Base-by-base conservation (phyloP, 164 flowering plant genomes). In the Platanus orientalis region DNA sequence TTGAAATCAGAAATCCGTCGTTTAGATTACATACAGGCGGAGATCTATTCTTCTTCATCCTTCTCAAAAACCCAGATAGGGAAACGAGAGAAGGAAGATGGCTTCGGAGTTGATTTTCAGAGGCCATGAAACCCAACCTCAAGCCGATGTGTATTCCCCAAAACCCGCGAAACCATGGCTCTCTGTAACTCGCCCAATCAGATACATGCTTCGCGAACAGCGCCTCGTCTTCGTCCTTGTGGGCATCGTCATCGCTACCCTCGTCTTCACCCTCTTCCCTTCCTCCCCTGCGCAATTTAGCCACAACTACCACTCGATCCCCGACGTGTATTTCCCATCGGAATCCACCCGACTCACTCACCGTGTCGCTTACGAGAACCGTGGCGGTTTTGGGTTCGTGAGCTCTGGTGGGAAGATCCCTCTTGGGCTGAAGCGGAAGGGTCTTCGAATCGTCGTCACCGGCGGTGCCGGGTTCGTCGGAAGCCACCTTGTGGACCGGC, bases 381-480 rank as follows among this genome's bases (percentile, higher is more conserved):
- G 71, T 12, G 32, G 30, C 16, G 74, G 73, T 54, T 53, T 70
- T 40, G 64, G 61, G 64, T 21, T 55, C 12, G 63, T 73, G 58
- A 66, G 59, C 36, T 62, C 80, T 3, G 82, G 76, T 9, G 93
- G 89, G 39, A 88, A 85, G 74, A 40, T 91, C 1, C 97, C 97
- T 7, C 69, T 91, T 66, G 96, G 96, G 32, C 55, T 91, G 78
- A 87, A 84, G 63, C 50, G 88, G 54, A 85, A 84, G 75, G 90
- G 91, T 20, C 60, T 82, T 51, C 58, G 97, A 68, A 82, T 91
- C 65, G 93, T 91, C 39, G 97, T 91, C 1, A 89, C 97, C 1
- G 97, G 97, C 9, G 97, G 97, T 13, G 97, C 96, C 11, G 97
- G 97, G 25, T 91, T 91, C 73, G 97, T 91, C 11, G 97, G 97